phyloP scores from a whole-genome alignment of 768 basidiomycete species.

The Calvatia gigantea region DNA sequence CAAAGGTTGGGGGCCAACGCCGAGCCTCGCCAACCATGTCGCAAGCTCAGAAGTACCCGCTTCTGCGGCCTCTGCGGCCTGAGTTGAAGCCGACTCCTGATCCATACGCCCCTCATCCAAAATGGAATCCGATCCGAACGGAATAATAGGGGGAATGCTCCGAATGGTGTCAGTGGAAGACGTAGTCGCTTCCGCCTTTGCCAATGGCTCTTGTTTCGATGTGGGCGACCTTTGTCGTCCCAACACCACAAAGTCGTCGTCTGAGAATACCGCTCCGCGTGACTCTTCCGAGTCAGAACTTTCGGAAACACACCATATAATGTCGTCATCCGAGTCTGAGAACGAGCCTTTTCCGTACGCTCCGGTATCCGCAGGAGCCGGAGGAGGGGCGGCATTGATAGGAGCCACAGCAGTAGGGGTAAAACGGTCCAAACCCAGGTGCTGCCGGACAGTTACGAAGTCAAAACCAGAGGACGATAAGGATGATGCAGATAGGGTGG shows the following conservation, averaged over 20 bases:
- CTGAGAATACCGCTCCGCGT: conserved; percentile 26
- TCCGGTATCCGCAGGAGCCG: neutral
- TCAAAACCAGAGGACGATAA: conserved; percentile 26
- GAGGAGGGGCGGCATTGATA: neutral
- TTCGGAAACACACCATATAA: conserved; percentile 47
- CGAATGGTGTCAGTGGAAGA: neutral
- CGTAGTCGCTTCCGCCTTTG: neutral
- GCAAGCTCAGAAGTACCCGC: neutral
- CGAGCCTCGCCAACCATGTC: neutral
- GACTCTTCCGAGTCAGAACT: conserved; percentile 22
- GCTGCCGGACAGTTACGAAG: conserved; percentile 21
- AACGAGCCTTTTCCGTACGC: conserved; percentile 11
- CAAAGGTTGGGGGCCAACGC: neutral
- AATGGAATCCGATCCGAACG: neutral
- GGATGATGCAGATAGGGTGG: conserved; percentile 23
- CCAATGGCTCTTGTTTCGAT: neutral
- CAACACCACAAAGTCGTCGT: conserved; percentile 52
- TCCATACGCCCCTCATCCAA: neutral
- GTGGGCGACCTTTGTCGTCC: conserved; percentile 22
- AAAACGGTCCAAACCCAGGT: neutral
- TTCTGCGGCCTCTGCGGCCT: neutral
- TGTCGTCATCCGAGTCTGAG: conserved; percentile 52
- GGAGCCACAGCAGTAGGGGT: neutral
- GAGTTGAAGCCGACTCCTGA: neutral
- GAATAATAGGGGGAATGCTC: neutral